Percentiles rank a stretch among this genome's conserved stretches.
These are phyloP conservation scores for Eutypella sp. DNA, from an alignment of 2,329 filamentous ascomycete genomes.

Conservation along the genomic window DNA sequence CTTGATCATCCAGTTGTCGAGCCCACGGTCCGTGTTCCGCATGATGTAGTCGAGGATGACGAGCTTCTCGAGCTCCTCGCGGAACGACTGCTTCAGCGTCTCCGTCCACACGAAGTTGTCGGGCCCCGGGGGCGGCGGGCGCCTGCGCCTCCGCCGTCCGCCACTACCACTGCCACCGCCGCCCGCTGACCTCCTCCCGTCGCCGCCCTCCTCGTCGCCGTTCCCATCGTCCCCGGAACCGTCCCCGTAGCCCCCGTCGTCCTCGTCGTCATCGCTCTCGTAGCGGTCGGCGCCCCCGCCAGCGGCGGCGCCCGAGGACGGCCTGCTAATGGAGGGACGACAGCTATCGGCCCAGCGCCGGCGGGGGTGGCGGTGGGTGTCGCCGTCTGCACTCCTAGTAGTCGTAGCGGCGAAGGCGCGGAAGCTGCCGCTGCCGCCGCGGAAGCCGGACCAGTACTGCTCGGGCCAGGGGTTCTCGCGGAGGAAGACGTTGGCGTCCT, in stretches of 20 bases:
- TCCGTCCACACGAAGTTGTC: slow-evolving; percentile 81
- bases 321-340: slow-evolving; percentile 49
- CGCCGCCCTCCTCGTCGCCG: too few species aligned
- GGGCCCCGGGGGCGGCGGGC: slow-evolving; percentile 36
- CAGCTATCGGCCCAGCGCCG: slow-evolving; percentile 79
- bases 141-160: too few species aligned
- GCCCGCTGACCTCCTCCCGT: too few species aligned
- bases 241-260: slow-evolving; percentile 10
- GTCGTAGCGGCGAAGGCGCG: too few species aligned
- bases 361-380: slow-evolving; percentile 62
- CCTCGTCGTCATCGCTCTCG: slow-evolving; percentile 47
- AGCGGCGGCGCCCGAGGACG: neutral
- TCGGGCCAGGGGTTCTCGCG: slow-evolving; percentile 97
- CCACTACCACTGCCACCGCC: too few species aligned
- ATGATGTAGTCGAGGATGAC: slow-evolving; percentile 99
- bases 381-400: slow-evolving; percentile 30
- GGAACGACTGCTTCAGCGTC: slow-evolving; percentile 79
- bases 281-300: slow-evolving; percentile 27
- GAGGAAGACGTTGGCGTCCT: slow-evolving; percentile 93
- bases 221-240: slow-evolving; percentile 27
- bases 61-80: slow-evolving; percentile 92
- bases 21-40: slow-evolving; percentile 92
- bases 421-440: slow-evolving; percentile 33
- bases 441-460: slow-evolving; percentile 68
- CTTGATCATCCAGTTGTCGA: slow-evolving; percentile 99